Conservation (phyloP, 495 filamentous ascomycete genomes). For the Podospora didyma region DNA sequence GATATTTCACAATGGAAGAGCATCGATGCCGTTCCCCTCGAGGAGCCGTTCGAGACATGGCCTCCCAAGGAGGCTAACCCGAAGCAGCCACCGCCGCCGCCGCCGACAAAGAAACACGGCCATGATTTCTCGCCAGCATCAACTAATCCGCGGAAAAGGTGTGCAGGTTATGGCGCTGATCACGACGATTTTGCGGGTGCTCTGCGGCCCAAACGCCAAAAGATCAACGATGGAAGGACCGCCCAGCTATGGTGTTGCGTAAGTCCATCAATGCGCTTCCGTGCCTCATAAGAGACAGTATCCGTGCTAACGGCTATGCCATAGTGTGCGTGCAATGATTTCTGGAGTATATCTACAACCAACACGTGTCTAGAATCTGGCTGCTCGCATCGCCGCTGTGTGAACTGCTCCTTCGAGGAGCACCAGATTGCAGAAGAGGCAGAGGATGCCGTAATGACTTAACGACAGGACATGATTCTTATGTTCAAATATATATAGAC, state of each 20-base stretch:
- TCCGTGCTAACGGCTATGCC: background rate
- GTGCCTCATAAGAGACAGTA: background rate
- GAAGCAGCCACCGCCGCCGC: background rate
- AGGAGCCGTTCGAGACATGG: background rate
- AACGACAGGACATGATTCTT: background rate
- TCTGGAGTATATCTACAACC: background rate
- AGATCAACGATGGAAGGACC: background rate
- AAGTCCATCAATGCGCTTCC: background rate
- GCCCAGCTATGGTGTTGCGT: slow-evolving; percentile 7
- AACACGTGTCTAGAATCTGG: background rate
- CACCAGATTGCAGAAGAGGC: background rate
- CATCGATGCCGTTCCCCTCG: slow-evolving; percentile 11
- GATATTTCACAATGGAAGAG: slow-evolving; percentile 36
- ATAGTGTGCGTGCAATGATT: slow-evolving; percentile 1
- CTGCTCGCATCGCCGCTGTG: background rate
- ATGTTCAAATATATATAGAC: background rate
- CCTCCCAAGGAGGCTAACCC: background rate
- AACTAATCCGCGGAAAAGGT: background rate
- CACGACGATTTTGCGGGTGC: background rate
- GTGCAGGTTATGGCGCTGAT: background rate
- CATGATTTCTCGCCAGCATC: too few relatives aligned
- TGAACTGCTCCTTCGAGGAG: background rate
- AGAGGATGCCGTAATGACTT: background rate
- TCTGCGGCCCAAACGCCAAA: too few relatives aligned
- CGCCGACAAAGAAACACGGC: background rate